These are phyloP conservation scores for Gastrolobium bilobum DNA, from an alignment of 306 rosid genomes.

Conservation along the genomic window DNA sequence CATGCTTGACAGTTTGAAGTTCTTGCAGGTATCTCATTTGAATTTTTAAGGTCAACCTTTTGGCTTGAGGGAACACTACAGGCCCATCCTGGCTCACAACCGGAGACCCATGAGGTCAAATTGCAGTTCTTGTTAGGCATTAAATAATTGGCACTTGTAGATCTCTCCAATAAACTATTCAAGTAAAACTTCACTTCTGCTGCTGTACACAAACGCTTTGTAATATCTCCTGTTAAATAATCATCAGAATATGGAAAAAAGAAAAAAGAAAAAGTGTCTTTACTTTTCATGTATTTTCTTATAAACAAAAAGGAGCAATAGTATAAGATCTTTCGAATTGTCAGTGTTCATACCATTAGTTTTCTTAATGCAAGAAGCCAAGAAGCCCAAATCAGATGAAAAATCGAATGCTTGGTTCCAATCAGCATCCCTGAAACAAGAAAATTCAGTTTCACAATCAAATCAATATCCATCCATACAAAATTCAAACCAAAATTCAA, in stretches of 20 bases:
- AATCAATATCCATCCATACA: not conserved
- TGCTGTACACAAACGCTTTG: conserved; percentile 80
- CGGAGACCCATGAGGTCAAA: conserved; percentile 89
- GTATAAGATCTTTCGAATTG: conserved; percentile 11
- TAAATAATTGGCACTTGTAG: conserved; percentile 65
- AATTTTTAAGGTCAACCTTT: conserved; percentile 67
- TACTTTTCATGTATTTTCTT: conserved; percentile 33
- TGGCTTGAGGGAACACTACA: conserved; percentile 67
- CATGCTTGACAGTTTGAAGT: conserved; percentile 81
- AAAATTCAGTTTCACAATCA: conserved; percentile 43
- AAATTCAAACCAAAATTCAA: not conserved
- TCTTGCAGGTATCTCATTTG: conserved; percentile 80
- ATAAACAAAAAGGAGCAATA: conserved; percentile 30
- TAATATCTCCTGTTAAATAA: conserved; percentile 73
- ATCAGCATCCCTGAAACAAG: conserved; percentile 78
- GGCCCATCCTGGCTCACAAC: conserved; percentile 99
- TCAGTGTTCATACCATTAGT: conserved; percentile 69
- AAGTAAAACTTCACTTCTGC: conserved; percentile 87
- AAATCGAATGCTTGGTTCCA: conserved; percentile 92
- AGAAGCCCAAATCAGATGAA: conserved; percentile 79
- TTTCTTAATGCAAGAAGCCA: conserved; percentile 81
- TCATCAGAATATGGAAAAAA: conserved; percentile 28
- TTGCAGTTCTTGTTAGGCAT: conserved; percentile 92
- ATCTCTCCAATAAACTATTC: conserved; percentile 61
- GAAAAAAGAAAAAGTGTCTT: not conserved